These are phyloP conservation scores for Penicillium roqueforti DNA, from an alignment of 495 filamentous ascomycete species.

Conservation along the genomic window DNA sequence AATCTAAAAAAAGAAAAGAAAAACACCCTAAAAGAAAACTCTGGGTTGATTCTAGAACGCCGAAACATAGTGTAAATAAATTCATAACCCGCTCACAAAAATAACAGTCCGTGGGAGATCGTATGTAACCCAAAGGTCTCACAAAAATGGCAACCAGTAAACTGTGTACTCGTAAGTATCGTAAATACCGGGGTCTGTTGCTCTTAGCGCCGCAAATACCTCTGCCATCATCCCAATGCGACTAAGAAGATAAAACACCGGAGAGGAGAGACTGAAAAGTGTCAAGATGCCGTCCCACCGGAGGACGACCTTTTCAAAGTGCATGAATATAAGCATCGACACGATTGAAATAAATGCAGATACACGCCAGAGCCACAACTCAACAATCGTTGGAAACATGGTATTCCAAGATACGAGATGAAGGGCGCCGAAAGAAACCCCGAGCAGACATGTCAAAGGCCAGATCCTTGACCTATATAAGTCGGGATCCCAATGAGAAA, in stretches of 20 bases:
- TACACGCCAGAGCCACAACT: conserved; percentile 26
- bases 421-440: background rate
- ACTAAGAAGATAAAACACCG: conserved; percentile 27
- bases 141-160: conserved; percentile 2
- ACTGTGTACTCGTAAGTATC: conserved; percentile 16
- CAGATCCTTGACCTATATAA: background rate
- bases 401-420: background rate
- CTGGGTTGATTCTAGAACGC: no score
- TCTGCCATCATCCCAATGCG: conserved; percentile 28
- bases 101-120: no score
- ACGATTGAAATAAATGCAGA: conserved; percentile 23
- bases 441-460: background rate
- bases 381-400: background rate
- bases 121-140: no score
- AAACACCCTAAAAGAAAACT: no score
- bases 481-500: background rate
- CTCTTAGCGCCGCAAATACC: conserved; percentile 27
- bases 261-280: conserved; percentile 26
- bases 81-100: no score
- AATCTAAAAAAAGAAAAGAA: no score
- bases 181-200: conserved; percentile 22
- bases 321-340: conserved; percentile 30
- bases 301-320: conserved; percentile 32
- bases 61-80: no score
- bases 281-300: conserved; percentile 30